Base-by-base conservation (phyloP, 768 basidiomycete species). In the Coprinopsis marcescibilis region DNA sequence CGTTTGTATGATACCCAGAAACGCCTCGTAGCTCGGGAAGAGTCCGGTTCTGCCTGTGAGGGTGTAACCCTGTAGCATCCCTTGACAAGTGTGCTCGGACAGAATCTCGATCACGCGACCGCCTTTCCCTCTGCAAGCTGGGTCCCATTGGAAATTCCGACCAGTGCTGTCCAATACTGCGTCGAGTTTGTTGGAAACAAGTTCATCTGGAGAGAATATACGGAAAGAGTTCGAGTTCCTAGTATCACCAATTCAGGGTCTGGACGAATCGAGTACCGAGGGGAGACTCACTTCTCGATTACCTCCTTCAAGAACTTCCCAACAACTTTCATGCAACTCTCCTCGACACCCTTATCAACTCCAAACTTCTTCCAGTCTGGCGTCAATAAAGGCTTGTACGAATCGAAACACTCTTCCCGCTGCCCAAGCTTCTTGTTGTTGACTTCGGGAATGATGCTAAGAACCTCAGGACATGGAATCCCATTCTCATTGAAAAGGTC, bases 41-140 rank as follows among this genome's bases (percentile, higher is more conserved):
- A 94, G 70, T 11, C 80, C 90, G 0, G 83, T 85, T 32, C 84
- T 73, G 7, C 92, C 92, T 0, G 92, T 94, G 37, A 96, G 77
- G 4, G 89, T 91, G 64, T 94, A 94, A 2, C 92, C 91, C 64
- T 96, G 89, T 11, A 94, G 70, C 83, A 91, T 91, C 19, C 85
- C 89, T 60, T 92, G 87, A 54, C 86, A 86, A 8, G 87, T 89
- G 57, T 92, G 89, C 58, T 90, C 89, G 5, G 85, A 89, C 14
- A 94, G 78, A 46, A 93, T 92, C 64, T 95, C 92, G 49, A 92
- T 72, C 36, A 94, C 79, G 7, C 90, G 81, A 1, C 91, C 92
- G 32, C 87, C 88, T 51, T 82, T 70, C 8, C 69, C 80, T 52
- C 84, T 78, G 17, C 70, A 72, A 1, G 76, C 72, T 10, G 71